Evolutionary conservation across 768 basidiomycete species (phyloP), one percentile per base, ranked within the genome.

Genomic region (Cystobasidium tubakii): DNA sequence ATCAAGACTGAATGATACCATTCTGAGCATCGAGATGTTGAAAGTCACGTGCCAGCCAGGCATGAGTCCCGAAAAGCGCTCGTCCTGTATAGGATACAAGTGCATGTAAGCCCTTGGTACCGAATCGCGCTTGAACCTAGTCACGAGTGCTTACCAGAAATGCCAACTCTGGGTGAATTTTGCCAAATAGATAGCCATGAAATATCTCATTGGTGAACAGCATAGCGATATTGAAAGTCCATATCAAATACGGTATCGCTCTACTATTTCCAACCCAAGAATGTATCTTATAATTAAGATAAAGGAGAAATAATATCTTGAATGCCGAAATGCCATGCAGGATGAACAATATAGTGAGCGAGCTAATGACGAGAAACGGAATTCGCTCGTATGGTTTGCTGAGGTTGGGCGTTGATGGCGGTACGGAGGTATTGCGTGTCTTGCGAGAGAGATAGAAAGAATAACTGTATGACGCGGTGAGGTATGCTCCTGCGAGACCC

Each of bases 21-120:
- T 84, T 36, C 95, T 87, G 50, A 98, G 84, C 89, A 94, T 94
- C 1, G 93, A 92, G 77, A 98, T 92, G 81, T 98, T 98, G 84
- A 95, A 98, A 77, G 84, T 86, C 77, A 98, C 84, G 77, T 97
- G 87, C 96, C 96, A 99, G 23, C 92, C 85, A 13, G 93, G 90
- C 75, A 94, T 89, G 21, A 90, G 82, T 6, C 96, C 96, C 17
- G 66, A 57, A 23, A 62, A 31, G 7, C 44, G 60, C 43, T 60
- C 62, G 66, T 82, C 80, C 85, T 83, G 76, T 85, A 15, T 39
- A 3, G 21, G 31, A 31, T 53, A 43, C 13, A 27, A 27, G 21
- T 13, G 78, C 88, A n/a, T n/a, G n/a, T n/a, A n/a, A n/a, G n/a
- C n/a, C n/a, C n/a, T n/a, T n/a, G n/a, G n/a, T n/a, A n/a, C n/a